phyloP scores from a whole-genome alignment of 768 basidiomycete species.

The Mrakia gelida region DNA sequence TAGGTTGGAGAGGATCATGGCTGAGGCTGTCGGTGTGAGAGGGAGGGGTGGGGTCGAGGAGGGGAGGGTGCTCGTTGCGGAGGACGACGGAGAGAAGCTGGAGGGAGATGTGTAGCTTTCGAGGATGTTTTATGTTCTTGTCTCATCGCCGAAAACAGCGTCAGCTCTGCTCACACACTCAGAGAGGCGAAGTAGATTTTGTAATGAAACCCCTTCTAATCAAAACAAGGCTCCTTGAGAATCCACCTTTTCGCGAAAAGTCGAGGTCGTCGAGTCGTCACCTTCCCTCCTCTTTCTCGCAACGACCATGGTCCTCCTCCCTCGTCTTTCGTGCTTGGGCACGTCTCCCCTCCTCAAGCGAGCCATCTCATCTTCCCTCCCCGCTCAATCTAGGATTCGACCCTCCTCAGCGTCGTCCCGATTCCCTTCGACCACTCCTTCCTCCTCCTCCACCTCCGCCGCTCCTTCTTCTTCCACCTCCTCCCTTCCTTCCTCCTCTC shows the following conservation, averaged over 20 bases:
- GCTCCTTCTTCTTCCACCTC: not conserved
- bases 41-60: not conserved
- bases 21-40: conserved; percentile 23
- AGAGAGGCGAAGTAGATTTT: not conserved
- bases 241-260: not conserved
- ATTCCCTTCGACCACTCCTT: not conserved
- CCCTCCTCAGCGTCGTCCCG: not conserved
- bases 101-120: conserved; percentile 10
- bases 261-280: not conserved
- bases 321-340: not conserved
- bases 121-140: too few species aligned
- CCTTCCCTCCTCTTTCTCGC: not conserved
- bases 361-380: not conserved
- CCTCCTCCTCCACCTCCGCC: not conserved
- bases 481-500: not conserved
- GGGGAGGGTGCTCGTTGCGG: not conserved
- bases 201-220: not conserved
- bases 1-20: conserved; percentile 32
- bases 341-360: conserved; percentile 14
- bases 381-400: not conserved
- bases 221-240: too few species aligned
- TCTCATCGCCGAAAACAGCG: too few species aligned
- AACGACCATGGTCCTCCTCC: conserved; percentile 12
- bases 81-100: conserved; percentile 8
- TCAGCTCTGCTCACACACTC: too few species aligned